These are phyloP conservation scores for Protostelium mycophagum DNA, from an alignment of 78 protist species.

Conservation along the genomic window DNA sequence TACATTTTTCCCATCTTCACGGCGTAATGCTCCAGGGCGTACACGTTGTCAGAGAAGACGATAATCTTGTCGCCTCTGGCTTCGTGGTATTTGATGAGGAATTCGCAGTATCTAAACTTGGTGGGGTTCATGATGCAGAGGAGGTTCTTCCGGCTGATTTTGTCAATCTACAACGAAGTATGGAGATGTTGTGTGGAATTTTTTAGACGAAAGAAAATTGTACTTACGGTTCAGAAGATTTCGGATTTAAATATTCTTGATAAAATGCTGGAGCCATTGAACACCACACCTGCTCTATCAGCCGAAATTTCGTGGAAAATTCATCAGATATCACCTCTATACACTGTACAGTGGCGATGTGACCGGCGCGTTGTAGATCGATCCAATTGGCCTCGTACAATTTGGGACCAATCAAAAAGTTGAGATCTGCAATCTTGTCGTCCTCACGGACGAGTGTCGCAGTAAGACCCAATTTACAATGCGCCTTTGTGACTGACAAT, in stretches of 20 bases:
- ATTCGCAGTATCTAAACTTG: conserved; percentile 85
- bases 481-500: conserved; percentile 69
- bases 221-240: neutral
- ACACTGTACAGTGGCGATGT: conserved; percentile 73
- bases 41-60: conserved; percentile 90
- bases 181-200: neutral
- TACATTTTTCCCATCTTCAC: conserved; percentile 27
- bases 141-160: conserved; percentile 21
- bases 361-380: conserved; percentile 83
- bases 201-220: neutral
- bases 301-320: neutral
- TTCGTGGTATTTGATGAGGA: conserved; percentile 83
- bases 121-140: conserved; percentile 92
- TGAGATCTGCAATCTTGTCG: conserved; percentile 88
- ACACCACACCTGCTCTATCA: conserved; percentile 79
- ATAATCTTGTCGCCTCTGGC: conserved; percentile 90
- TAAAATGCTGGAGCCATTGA: conserved; percentile 89
- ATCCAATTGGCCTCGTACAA: conserved; percentile 99
- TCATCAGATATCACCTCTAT: conserved; percentile 16
- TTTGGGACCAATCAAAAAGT: conserved; percentile 97
- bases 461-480: conserved; percentile 98
- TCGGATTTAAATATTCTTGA: conserved; percentile 62
- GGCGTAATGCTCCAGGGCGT: conserved; percentile 83
- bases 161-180: neutral
- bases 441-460: conserved; percentile 98